phyloP scores from a whole-genome alignment of 2,329 filamentous ascomycete species.

The Aspergillus hiratsukae region DNA sequence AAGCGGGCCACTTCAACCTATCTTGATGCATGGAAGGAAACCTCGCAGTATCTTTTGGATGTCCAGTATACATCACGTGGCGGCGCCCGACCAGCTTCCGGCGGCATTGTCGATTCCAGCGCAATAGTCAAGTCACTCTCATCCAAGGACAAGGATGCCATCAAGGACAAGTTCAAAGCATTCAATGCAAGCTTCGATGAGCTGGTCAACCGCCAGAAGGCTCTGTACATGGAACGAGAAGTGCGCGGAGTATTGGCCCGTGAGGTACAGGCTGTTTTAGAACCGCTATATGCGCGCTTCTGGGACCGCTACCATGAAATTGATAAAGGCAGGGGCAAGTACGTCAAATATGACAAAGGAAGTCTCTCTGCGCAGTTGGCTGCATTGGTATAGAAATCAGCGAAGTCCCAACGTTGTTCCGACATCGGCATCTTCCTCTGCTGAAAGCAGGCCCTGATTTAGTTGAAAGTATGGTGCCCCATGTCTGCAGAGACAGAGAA shows the following conservation, averaged over 20 bases:
- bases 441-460: background rate
- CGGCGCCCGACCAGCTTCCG: conserved; percentile 65
- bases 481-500: background rate
- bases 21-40: conserved; percentile 81
- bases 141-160: conserved; percentile 90
- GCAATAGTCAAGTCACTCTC: conserved; percentile 77
- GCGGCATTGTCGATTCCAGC: conserved; percentile 64
- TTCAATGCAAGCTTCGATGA: conserved; percentile 93
- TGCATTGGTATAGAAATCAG: conserved; percentile 30
- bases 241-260: conserved; percentile 74
- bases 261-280: conserved; percentile 86
- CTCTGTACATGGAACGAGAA: conserved; percentile 83
- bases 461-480: background rate
- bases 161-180: conserved; percentile 90
- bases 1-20: conserved; percentile 82
- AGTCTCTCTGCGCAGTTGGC: conserved; percentile 63
- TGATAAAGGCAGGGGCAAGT: conserved; percentile 96
- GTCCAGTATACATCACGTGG: conserved; percentile 81
- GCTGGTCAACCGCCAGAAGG: conserved; percentile 75
- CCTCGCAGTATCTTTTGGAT: conserved; percentile 79
- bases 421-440: conserved; percentile 1
- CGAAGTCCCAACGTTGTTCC: conserved; percentile 5
- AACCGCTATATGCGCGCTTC: conserved; percentile 90
- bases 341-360: conserved; percentile 93
- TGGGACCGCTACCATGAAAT: conserved; percentile 97